Conservation (phyloP, 2,329 filamentous ascomycete genomes). For the Cladosporium velox region DNA sequence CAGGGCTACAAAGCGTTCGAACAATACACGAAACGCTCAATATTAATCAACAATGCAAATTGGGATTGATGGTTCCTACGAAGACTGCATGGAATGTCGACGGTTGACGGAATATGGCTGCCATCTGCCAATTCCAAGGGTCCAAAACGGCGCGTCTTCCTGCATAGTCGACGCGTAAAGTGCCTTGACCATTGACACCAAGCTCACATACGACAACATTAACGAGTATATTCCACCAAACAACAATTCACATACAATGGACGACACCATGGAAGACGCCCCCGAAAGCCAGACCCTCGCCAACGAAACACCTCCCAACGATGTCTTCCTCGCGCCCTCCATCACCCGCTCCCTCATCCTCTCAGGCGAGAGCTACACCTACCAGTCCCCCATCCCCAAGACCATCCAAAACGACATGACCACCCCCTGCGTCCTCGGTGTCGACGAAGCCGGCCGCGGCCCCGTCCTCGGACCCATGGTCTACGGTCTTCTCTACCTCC, state of each 20-base stretch:
- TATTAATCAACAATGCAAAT: no score
- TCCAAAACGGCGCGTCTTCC: slow-evolving; percentile 9
- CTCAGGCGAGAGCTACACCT: slow-evolving; percentile 50
- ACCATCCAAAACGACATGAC: slow-evolving; percentile 40
- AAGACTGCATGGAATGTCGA: no score
- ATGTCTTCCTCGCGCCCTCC: slow-evolving; percentile 52
- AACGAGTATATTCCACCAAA: not conserved
- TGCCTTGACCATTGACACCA: not conserved
- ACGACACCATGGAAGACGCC: slow-evolving; percentile 34
- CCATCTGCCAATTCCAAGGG: not conserved
- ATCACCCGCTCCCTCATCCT: slow-evolving; percentile 44
- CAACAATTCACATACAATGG: slow-evolving; percentile 28
- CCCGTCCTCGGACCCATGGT: slow-evolving; percentile 80
- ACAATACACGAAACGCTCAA: no score
- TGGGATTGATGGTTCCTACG: no score
- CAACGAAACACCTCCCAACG: slow-evolving; percentile 37
- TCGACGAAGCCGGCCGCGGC: slow-evolving; percentile 91
- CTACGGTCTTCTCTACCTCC: slow-evolving; percentile 70
- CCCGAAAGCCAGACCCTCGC: slow-evolving; percentile 35
- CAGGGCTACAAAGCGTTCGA: no score
- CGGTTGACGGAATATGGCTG: no score
- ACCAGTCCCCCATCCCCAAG: slow-evolving; percentile 48
- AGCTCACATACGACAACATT: not conserved
- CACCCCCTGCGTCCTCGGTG: slow-evolving; percentile 74
- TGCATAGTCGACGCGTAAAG: not conserved